Evolutionary conservation across 2,329 filamentous ascomycete species (phyloP).

Genomic region (Thielaviopsis euricoi): DNA sequence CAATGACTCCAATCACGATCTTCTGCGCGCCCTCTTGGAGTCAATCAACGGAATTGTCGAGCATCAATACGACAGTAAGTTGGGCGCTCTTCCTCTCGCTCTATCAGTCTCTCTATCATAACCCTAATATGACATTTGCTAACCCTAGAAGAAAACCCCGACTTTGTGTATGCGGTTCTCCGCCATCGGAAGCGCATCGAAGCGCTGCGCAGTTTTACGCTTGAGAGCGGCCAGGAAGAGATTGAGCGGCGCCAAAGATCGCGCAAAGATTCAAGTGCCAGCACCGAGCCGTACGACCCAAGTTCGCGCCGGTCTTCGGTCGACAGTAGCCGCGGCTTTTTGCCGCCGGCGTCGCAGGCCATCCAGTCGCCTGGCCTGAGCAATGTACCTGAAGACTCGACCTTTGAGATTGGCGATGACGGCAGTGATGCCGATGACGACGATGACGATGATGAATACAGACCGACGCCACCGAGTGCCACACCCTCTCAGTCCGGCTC

Average conservation of each 20-base stretch:
- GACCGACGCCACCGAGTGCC: conserved; percentile 47
- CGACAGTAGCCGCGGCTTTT: conserved; percentile 52
- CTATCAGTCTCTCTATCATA: background rate
- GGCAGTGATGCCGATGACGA: conserved; percentile 41
- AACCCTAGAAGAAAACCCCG: conserved; percentile 48
- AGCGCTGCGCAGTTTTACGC: conserved; percentile 68
- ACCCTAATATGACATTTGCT: background rate
- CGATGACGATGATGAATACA: conserved; percentile 22
- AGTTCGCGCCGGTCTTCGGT: conserved; percentile 41
- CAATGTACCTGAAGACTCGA: conserved; percentile 55
- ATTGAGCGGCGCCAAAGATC: conserved; percentile 63
- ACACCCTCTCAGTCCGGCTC: conserved; percentile 50
- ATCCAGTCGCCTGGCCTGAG: conserved; percentile 37
- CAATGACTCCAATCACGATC: conserved; percentile 75
- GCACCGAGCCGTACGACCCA: conserved; percentile 31
- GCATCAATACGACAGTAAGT: conserved; percentile 63
- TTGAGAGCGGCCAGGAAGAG: conserved; percentile 84
- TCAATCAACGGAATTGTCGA: conserved; percentile 82
- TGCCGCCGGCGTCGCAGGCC: conserved; percentile 26
- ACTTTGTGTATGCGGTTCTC: conserved; percentile 64
- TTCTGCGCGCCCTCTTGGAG: conserved; percentile 69
- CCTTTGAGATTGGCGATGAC: conserved; percentile 83
- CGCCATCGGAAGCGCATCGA: conserved; percentile 72
- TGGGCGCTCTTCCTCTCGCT: background rate
- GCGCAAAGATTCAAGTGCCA: conserved; percentile 44